phyloP scores from a whole-genome alignment of 352 stramenopile genomes.

The Pythium aquatile region DNA sequence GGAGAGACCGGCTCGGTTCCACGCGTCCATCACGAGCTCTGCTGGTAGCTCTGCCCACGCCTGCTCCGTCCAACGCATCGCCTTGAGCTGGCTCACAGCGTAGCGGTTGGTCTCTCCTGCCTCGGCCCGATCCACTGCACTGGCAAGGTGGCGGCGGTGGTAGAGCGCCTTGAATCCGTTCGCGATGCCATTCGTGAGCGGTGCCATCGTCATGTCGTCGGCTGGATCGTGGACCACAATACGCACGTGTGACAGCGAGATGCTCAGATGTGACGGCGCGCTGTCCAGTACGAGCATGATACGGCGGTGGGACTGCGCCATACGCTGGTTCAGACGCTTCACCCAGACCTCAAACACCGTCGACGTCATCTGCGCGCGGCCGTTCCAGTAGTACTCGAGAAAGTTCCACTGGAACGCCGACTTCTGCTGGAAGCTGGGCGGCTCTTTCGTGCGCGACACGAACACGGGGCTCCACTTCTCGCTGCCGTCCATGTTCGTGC shows the following conservation, averaged over 20 bases:
- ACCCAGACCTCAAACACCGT: conserved; percentile 23
- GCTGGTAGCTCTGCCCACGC: conserved; percentile 18
- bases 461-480: conserved; percentile 23
- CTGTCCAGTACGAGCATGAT: conserved; percentile 23
- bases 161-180: conserved; percentile 22
- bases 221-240: conserved; percentile 7
- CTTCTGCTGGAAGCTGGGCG: conserved; percentile 24
- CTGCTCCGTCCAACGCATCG: conserved; percentile 26
- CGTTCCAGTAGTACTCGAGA: conserved; percentile 24
- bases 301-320: conserved; percentile 21
- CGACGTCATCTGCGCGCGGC: conserved; percentile 25
- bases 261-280: conserved; percentile 14
- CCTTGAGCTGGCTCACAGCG: conserved; percentile 25
- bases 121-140: conserved; percentile 21
- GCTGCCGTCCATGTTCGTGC: conserved; percentile 23
- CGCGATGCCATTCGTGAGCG: conserved; percentile 4
- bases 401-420: conserved; percentile 29
- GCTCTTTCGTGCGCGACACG: conserved; percentile 19
- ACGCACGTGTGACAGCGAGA: conserved; percentile 18
- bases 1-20: neutral
- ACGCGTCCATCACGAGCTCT: conserved; percentile 11
- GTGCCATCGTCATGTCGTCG: neutral
- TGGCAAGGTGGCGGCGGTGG: conserved; percentile 18
- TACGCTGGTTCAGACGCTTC: conserved; percentile 25
- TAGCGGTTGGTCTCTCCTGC: conserved; percentile 19